Conservation (phyloP, 2,329 filamentous ascomycete genomes). For the Oidium heveae region DNA sequence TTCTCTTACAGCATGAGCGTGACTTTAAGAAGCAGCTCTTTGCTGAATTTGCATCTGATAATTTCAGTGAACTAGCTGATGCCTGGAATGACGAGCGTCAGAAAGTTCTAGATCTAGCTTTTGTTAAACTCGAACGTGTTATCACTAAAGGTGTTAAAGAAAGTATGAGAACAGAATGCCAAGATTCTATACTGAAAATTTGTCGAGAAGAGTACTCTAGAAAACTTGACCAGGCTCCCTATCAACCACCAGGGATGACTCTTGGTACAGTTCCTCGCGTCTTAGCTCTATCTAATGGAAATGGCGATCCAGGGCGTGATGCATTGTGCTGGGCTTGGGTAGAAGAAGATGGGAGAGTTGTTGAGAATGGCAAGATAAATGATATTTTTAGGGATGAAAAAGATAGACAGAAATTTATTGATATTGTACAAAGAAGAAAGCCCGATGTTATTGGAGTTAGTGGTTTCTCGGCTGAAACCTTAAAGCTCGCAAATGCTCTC, state of each 20-base stretch:
- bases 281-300: slow-evolving; percentile 65
- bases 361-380: slow-evolving; percentile 69
- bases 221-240: slow-evolving; percentile 83
- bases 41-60: slow-evolving; percentile 74
- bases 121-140: slow-evolving; percentile 56
- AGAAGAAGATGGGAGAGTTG: slow-evolving; percentile 69
- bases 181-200: slow-evolving; percentile 68
- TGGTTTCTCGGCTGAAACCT: slow-evolving; percentile 68
- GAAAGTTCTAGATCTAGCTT: slow-evolving; percentile 59
- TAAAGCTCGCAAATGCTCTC: slow-evolving; percentile 60
- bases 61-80: slow-evolving; percentile 82
- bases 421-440: slow-evolving; percentile 52
- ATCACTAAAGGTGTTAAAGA: slow-evolving; percentile 89
- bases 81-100: slow-evolving; percentile 79
- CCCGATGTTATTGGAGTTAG: slow-evolving; percentile 81
- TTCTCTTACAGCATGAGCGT: slow-evolving; percentile 51
- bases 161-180: slow-evolving; percentile 75
- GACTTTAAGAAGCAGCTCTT: slow-evolving; percentile 56
- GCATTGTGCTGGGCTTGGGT: slow-evolving; percentile 80
- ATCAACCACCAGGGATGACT: slow-evolving; percentile 81
- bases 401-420: slow-evolving; percentile 45
- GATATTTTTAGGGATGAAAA: slow-evolving; percentile 49
- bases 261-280: slow-evolving; percentile 73
- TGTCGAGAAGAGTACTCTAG: slow-evolving; percentile 76
- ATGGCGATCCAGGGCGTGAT: slow-evolving; percentile 46